Base-by-base conservation (phyloP, 1,139 yeast genomes). In the Protomyces inouyei region DNA sequence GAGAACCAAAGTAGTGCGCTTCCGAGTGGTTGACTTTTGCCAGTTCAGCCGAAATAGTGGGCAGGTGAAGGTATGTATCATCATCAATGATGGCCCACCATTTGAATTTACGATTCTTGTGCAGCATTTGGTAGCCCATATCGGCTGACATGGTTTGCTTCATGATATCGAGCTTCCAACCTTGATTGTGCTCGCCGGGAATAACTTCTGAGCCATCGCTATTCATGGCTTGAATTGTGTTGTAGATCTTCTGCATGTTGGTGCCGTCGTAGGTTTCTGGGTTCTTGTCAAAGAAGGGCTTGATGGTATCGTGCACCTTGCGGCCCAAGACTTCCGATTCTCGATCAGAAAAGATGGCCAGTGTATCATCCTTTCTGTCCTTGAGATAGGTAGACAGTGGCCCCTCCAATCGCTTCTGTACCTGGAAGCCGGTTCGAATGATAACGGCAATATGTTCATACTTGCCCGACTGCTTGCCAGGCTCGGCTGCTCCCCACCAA, bases 41-140 rank as follows among this genome's bases (percentile, higher is more conserved):
- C 23, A 75, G 70, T 68, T 71, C 72, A 14, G 57, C 66, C 61
- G 72, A 65, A 61, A 75, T 63, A 40, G 70, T 72, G 63, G 72
- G 74, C 67, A 72, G 67, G 67, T 73, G 60, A 38, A 76, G 64
- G 64, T 71, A 75, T 8, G 77, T 70, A 65, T 76, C 79, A 21
- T 72, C 78, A 61, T 76, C 79, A 67, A 75, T 72, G 67, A 76
- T 74, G 45, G 75, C 69, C 66, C 71, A 76, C 79, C 79, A 76
- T 51, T 74, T 72, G 55, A 51, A 57, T 32, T 51, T 45, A 3
- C 43, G 55, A 18, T 51, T 37, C 54, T 45, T 46, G 43, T 52
- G 53, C 4, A 57, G 61, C 43, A 48, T 48, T 21, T 40, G 38
- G 51, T 57, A 57, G 21, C 61, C 61, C 32, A 57, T 18, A n/a